Conservation (phyloP, 2,329 filamentous ascomycete species). For the Mollisiaceae sp. region DNA sequence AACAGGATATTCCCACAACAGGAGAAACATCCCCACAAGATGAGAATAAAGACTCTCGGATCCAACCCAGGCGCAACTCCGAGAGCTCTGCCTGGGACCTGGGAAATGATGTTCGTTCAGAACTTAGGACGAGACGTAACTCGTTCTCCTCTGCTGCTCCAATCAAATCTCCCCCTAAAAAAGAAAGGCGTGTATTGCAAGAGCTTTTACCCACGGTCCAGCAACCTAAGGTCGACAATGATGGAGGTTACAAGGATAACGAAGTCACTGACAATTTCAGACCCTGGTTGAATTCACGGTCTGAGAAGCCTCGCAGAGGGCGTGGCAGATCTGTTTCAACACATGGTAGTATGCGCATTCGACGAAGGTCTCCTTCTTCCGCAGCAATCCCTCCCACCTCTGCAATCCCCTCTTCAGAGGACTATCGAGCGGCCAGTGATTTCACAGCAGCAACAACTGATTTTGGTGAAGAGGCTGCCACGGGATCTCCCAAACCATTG, state of each 20-base stretch:
- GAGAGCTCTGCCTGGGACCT: conserved; percentile 41
- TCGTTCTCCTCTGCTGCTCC: conserved; percentile 33
- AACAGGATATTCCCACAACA: conserved; percentile 12
- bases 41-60: conserved; percentile 22
- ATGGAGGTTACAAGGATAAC: conserved; percentile 17
- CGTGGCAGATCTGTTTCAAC: conserved; percentile 38
- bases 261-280: conserved; percentile 27
- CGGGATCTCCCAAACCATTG: conserved; percentile 16
- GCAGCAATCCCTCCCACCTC: conserved; percentile 6
- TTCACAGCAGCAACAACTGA: conserved; percentile 35
- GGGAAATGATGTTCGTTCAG: conserved; percentile 25
- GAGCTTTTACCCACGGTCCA: conserved; percentile 12
- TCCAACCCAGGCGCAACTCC: conserved; percentile 40
- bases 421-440: conserved; percentile 32
- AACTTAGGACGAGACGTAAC: conserved; percentile 30
- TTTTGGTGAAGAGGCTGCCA: conserved; percentile 25
- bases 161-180: conserved; percentile 14
- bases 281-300: conserved; percentile 37
- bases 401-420: conserved; percentile 26
- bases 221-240: conserved; percentile 9
- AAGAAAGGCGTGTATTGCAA: conserved; percentile 24
- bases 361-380: conserved; percentile 29
- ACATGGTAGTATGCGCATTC: conserved; percentile 36
- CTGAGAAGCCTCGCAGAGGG: conserved; percentile 21
- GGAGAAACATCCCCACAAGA: conserved; percentile 26